A percentile compares a stretch with the other conserved stretches of the same genome.
phyloP scores from a whole-genome alignment of 768 basidiomycete genomes.

The Suillus variegatus region DNA sequence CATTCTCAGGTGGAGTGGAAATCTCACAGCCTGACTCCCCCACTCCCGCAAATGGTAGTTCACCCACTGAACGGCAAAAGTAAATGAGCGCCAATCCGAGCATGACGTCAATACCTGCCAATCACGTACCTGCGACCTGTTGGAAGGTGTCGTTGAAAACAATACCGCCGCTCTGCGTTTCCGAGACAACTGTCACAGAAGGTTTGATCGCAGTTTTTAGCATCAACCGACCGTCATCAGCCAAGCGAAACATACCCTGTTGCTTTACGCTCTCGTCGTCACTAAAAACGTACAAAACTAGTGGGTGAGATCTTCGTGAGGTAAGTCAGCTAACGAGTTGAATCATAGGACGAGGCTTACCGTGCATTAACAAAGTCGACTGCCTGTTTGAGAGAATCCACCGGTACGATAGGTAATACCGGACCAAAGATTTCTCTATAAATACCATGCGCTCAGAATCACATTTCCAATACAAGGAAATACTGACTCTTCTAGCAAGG shows the following conservation, averaged over 20 bases:
- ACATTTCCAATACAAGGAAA: background rate
- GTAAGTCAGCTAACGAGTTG: conserved; percentile 1
- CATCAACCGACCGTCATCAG: background rate
- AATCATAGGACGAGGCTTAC: conserved; percentile 33
- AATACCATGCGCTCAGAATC: background rate
- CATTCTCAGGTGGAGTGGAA: background rate
- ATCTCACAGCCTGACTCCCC: conserved; percentile 67
- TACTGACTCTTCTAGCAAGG: conserved; percentile 59
- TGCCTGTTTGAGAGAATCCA: conserved; percentile 56
- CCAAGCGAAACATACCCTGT: conserved; percentile 31
- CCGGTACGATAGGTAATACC: conserved; percentile 60
- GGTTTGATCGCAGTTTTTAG: background rate
- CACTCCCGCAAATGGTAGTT: conserved; percentile 54
- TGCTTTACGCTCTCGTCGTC: conserved; percentile 43
- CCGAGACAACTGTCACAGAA: conserved; percentile 44
- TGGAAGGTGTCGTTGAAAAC: conserved; percentile 63
- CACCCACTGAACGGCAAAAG: conserved; percentile 28
- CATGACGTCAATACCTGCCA: conserved; percentile 15
- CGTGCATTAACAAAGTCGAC: conserved; percentile 53
- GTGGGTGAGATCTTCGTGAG: conserved; percentile 49
- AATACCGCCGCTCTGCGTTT: conserved; percentile 58
- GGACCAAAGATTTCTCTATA: conserved; percentile 76
- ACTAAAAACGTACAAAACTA: conserved; percentile 67
- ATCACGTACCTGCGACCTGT: conserved; percentile 46
- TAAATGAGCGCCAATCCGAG: background rate